Evolutionary conservation across 345 rosid genomes (phyloP), one percentile per base, ranked within the genome.

Genomic region (Raphanus raphanistrum): DNA sequence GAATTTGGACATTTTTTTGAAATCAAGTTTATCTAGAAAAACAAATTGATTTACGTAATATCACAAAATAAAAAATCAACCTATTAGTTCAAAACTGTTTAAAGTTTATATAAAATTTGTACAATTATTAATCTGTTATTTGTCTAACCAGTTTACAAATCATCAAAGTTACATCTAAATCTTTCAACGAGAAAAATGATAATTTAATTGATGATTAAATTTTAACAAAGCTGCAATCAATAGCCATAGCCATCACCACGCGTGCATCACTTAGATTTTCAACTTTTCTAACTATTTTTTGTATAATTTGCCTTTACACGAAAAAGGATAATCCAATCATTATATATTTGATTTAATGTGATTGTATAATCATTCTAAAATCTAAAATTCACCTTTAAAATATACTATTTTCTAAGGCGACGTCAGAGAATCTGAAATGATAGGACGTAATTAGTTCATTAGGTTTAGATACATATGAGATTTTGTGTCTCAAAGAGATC

Each of bases 191-290:
- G 52, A 10, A 31, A 6, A 15, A 69, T 13, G 31, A 70, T 70
- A 12, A 31, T 69, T 27, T 32, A 35, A 16, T 54, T 54, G 31
- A 17, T 5, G 31, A 16, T 5, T 45, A 13, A 68, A 55, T 48
- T 32, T 52, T n/a, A 48, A 52, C 25, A 52, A 52, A 6, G 58
- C 25, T 52, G 58, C 25, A 52, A 52, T 25, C 58, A 52, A 52
- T 48, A n/a, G 15, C 25, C 58, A 70, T 57, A 35, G 6, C 71
- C 71, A 4, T 57, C 65, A 74, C 61, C 73, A 75, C 68, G 79
- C 79, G 73, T 59, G 73, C 60, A 31, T 75, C 32, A 41, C 32
- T 16, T 54, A 54, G 27, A 54, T 54, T 54, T 54, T 9, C 27
- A 8, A 54, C 59, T 16, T 54, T 54, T 54, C 12, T 6, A 12